Conservation (phyloP, 805 yeast species). For the Kuraishia molischiana region DNA sequence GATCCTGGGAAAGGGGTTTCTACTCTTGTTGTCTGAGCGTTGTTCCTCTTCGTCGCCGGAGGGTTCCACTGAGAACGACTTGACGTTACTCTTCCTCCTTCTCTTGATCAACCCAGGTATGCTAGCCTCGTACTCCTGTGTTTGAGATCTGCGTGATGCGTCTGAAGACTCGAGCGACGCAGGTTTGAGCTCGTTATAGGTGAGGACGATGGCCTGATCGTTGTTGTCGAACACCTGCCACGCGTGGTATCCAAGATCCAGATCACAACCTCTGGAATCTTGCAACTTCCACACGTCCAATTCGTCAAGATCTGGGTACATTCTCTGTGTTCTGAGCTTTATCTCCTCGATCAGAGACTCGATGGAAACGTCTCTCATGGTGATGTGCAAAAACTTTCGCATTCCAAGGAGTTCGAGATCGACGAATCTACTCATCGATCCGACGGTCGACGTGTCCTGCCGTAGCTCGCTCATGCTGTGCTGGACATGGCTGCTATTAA, state of each 20-base stretch:
- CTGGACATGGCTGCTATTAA: too few relatives aligned
- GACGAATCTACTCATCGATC: not conserved
- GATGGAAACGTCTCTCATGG: conserved; percentile 36
- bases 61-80: not conserved
- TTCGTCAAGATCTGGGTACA: conserved; percentile 55
- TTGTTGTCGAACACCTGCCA: conserved; percentile 48
- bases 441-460: too few relatives aligned
- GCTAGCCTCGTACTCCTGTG: not conserved
- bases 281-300: conserved; percentile 53
- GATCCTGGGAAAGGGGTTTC: conserved; percentile 1
- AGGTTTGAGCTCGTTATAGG: not conserved
- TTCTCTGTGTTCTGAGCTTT: conserved; percentile 40
- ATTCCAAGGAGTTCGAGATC: conserved; percentile 8
- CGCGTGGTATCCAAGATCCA: conserved; percentile 68
- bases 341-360: conserved; percentile 44
- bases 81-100: not conserved
- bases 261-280: conserved; percentile 58
- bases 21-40: not conserved
- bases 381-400: conserved; percentile 57
- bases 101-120: not conserved
- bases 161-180: not conserved
- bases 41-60: not conserved
- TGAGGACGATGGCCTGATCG: not conserved
- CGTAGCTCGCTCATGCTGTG: too few relatives aligned
- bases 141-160: not conserved